These are phyloP conservation scores for Xylaria multiplex DNA, from an alignment of 2,329 filamentous ascomycete genomes.

Conservation along the genomic window DNA sequence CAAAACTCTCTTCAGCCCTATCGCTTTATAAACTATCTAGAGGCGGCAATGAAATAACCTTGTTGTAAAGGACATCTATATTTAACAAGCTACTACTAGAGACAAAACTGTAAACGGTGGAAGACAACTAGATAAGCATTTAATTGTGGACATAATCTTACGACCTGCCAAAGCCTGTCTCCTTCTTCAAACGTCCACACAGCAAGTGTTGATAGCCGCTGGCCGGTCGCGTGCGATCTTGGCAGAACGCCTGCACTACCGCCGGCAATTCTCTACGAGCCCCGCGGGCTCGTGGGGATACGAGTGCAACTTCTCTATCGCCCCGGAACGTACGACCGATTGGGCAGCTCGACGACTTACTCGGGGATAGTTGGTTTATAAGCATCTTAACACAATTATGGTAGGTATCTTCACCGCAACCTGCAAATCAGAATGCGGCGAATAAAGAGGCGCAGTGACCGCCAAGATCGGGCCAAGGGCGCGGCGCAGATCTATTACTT, in stretches of 20 bases:
- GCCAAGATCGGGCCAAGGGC: conserved; percentile 39
- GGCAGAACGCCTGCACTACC: conserved; percentile 16
- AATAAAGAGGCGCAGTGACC: conserved; percentile 28
- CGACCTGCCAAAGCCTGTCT: background rate
- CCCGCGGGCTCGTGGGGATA: conserved; percentile 21
- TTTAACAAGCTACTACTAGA: background rate
- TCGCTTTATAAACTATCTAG: background rate
- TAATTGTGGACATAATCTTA: background rate
- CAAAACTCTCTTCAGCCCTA: conserved; percentile 26
- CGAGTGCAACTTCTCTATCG: conserved; percentile 32
- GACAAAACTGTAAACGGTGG: background rate
- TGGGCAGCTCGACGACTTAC: conserved; percentile 27
- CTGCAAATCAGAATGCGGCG: conserved; percentile 30
- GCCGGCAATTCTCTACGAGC: conserved; percentile 29
- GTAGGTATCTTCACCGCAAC: conserved; percentile 9
- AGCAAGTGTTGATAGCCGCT: conserved; percentile 13
- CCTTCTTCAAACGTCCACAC: conserved; percentile 14
- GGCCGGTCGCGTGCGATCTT: conserved; percentile 21
- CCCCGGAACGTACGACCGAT: conserved; percentile 29
- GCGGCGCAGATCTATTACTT: conserved; percentile 36
- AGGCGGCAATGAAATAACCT: conserved; percentile 1
- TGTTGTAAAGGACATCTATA: background rate
- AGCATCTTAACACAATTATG: conserved; percentile 10
- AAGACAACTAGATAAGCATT: background rate
- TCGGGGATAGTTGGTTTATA: conserved; percentile 11